Percentiles rank a stretch among this genome's conserved stretches.
Conservation (phyloP, 2,329 filamentous ascomycete genomes). For the Colletotrichum filicis region DNA sequence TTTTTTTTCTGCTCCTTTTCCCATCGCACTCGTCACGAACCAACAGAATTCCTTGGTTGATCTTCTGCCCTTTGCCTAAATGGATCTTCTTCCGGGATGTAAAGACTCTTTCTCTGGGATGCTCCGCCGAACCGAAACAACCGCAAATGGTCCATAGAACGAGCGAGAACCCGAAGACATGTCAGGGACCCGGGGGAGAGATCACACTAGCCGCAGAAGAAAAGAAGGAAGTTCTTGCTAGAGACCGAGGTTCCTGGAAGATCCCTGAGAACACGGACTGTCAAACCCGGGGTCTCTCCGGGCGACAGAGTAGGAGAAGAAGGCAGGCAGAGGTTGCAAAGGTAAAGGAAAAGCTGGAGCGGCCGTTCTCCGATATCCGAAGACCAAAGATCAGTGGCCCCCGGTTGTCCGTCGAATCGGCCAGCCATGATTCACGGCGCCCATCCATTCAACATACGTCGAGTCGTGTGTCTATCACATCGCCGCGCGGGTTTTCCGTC, state of each 20-base stretch:
- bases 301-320: neutral
- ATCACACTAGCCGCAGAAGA: neutral
- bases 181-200: neutral
- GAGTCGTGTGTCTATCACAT: neutral
- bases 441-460: neutral
- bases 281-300: neutral
- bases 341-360: neutral
- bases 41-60: neutral
- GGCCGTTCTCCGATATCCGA: conserved; percentile 1
- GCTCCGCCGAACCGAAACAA: conserved; percentile 30
- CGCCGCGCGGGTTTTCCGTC: neutral
- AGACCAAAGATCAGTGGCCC: too few species aligned
- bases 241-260: neutral
- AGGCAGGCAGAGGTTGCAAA: neutral
- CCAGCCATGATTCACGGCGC: neutral
- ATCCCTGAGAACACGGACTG: neutral
- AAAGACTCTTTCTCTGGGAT: conserved; percentile 19
- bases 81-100: conserved; percentile 15
- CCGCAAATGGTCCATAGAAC: neutral
- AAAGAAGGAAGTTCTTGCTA: neutral
- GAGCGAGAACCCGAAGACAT: neutral
- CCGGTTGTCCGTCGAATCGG: neutral
- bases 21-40: neutral
- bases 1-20: neutral
- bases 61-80: neutral